Evolutionary conservation across 2,329 filamentous ascomycete genomes (phyloP).

Genomic region (Tolypocladium ophioglossoides): DNA sequence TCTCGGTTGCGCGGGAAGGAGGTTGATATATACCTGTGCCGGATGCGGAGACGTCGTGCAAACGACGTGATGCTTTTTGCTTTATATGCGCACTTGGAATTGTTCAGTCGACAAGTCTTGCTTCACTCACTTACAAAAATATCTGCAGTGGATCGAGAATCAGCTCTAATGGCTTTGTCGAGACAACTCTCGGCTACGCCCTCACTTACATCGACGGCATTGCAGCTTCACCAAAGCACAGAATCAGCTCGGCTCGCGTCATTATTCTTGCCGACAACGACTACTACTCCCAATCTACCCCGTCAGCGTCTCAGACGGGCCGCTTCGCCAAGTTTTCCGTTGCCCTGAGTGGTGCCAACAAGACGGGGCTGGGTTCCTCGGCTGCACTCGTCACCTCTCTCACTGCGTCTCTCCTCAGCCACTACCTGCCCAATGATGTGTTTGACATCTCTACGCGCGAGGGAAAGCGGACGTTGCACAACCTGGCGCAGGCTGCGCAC

Average conservation of each 20-base stretch:
- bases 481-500: conserved; percentile 86
- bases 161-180: conserved; percentile 71
- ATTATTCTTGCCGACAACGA: conserved; percentile 91
- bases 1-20: neutral
- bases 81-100: neutral
- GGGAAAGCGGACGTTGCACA: conserved; percentile 62
- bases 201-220: conserved; percentile 64
- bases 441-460: conserved; percentile 47
- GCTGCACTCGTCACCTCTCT: conserved; percentile 88
- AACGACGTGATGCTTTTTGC: too few relatives aligned
- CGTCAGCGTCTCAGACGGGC: conserved; percentile 14
- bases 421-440: conserved; percentile 51
- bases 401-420: conserved; percentile 63
- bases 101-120: too few relatives aligned
- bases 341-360: conserved; percentile 69
- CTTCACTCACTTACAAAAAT: neutral
- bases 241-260: conserved; percentile 59
- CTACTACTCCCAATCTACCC: conserved; percentile 69
- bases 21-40: too few relatives aligned
- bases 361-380: conserved; percentile 91
- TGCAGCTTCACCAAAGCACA: conserved; percentile 25
- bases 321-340: conserved; percentile 73
- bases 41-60: neutral
- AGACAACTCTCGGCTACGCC: conserved; percentile 80
- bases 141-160: conserved; percentile 32